phyloP scores from a whole-genome alignment of 2,329 filamentous ascomycete genomes.

The Colletotrichum gloeosporioides region DNA sequence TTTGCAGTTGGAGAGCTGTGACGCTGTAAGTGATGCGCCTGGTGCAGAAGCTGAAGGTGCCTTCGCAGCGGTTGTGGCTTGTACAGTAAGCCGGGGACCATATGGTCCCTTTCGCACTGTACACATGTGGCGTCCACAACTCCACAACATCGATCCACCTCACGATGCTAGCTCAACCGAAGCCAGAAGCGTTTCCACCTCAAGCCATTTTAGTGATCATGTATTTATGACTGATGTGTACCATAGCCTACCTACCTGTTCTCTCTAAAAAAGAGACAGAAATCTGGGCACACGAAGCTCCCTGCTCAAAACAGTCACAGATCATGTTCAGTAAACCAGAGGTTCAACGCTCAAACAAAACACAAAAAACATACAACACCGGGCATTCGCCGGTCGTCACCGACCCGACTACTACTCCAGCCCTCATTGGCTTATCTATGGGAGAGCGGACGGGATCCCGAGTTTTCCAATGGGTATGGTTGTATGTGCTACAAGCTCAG shows the following conservation, averaged over 20 bases:
- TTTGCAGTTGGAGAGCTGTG: not conserved
- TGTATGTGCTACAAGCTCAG: not conserved
- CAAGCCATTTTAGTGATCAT: not conserved
- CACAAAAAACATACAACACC: not conserved
- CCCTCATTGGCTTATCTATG: not conserved
- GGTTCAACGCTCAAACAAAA: not conserved
- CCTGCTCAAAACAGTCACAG: not conserved
- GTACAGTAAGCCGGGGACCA: not conserved
- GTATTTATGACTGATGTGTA: not conserved
- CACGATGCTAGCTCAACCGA: not conserved
- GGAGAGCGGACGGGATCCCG: not conserved
- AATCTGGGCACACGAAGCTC: not conserved
- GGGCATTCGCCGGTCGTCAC: not conserved
- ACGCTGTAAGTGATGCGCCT: not conserved
- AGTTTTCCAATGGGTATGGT: not conserved
- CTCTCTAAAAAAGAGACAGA: not conserved
- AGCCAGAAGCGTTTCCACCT: not conserved
- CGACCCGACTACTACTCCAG: not conserved
- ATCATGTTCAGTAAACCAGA: not conserved
- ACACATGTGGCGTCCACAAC: not conserved
- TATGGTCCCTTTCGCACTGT: not conserved
- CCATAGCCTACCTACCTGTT: not conserved
- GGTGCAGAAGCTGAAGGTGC: not conserved
- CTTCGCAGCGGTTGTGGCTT: not conserved
- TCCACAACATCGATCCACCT: not conserved